phyloP scores from a whole-genome alignment of 2,329 filamentous ascomycete genomes.

The Didymella segeticola region DNA sequence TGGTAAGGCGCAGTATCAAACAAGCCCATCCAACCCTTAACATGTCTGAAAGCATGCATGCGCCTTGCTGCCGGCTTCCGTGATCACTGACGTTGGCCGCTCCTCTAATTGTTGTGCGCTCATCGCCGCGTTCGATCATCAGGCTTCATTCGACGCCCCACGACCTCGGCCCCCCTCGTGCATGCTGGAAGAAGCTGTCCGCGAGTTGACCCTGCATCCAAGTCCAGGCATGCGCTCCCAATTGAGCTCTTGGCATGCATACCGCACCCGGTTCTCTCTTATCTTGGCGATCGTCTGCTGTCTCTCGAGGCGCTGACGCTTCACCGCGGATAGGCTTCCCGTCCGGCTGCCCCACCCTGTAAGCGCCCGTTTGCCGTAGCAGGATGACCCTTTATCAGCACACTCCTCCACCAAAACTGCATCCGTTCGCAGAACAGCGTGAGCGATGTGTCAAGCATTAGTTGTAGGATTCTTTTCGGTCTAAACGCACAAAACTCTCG shows the following conservation, averaged over 20 bases:
- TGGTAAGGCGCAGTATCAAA: no score
- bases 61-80: not conserved
- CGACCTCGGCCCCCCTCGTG: not conserved
- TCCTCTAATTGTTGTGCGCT: not conserved
- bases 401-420: no score
- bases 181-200: constrained; percentile 7
- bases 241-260: constrained; percentile 13
- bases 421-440: no score
- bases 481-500: no score
- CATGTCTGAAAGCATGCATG: not conserved
- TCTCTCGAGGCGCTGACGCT: constrained; percentile 16
- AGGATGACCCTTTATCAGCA: no score
- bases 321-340: constrained; percentile 13
- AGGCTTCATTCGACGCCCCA: not conserved
- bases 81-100: constrained; percentile 6
- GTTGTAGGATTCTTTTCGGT: no score
- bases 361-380: not conserved
- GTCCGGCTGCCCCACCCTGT: not conserved
- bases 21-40: not conserved
- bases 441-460: no score
- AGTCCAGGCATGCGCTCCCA: not conserved
- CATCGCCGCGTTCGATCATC: not conserved
- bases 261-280: not conserved
- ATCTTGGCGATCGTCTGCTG: constrained; percentile 11
- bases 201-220: constrained; percentile 14